Base-by-base conservation (phyloP, 805 yeast genomes). In the Yamadazyma paraphyllophila region DNA sequence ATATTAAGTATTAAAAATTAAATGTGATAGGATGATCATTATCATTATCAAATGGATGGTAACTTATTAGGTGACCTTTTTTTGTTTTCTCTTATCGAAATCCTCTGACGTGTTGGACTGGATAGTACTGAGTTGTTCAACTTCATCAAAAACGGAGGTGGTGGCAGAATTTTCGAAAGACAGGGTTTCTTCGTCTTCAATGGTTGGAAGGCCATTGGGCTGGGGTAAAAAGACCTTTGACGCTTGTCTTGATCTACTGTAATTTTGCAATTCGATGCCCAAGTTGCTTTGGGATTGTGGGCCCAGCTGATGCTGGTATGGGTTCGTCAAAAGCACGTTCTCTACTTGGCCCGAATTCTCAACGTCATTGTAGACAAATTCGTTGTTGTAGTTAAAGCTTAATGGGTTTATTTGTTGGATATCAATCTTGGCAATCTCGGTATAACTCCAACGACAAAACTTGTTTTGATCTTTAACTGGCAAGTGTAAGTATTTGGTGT, bases 381-480 rank as follows among this genome's bases (percentile, higher is more conserved):
- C 50, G 35, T 39, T 30, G 38, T 43, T 43, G 36, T 31, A 45
- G 37, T 51, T 47, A 33, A 41, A 49, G 34, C 36, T 39, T 42
- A 71, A 62, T 7, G 76, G 76, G 46, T 71, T 71, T 5, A 52
- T 47, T 26, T 58, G 56, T 14, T 40, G 39, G 27, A 65, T 50
- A 48, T 66, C 60, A 16, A 62, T 54, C 43, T 54, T 59, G 17
- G 49, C 46, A 25, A 71, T 55, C 42, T 57, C 62, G 3, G 74
- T 57, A 59, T 85, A 85, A 10, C 86, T 80, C 85, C 89, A 85
- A 48, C 92, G 78, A 58, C 88, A 83, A 56, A 78, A 83, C 45
- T 76, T 71, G 36, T 59, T 63, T n/a, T 62, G 60, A 41, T 76
- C 78, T 27, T 71, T 68, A 11, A 76, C 58, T 6, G 98, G 97